phyloP scores from a whole-genome alignment of 2,329 filamentous ascomycete genomes.

The Sporothrix curviconia region DNA sequence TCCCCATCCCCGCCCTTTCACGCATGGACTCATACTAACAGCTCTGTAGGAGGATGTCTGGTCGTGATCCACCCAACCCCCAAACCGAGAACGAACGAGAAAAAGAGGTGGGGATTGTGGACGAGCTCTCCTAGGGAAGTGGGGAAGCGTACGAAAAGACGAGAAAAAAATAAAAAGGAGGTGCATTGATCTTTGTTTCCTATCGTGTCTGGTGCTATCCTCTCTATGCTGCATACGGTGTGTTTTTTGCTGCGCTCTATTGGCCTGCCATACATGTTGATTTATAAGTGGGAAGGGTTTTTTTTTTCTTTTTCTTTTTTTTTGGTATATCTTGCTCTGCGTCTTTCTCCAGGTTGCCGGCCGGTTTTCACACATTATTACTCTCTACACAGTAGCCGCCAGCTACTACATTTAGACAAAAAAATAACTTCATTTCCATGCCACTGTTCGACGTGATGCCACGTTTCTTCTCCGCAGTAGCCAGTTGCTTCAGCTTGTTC shows the following conservation, averaged over 20 bases:
- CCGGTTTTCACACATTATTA: constrained; percentile 2
- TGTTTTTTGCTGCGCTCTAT: too few relatives aligned
- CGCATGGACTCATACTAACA: constrained; percentile 1
- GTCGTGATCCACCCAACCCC: constrained; percentile 43
- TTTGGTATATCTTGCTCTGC: background rate
- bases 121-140: background rate
- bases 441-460: background rate
- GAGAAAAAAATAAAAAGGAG: background rate
- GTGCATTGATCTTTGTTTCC: background rate
- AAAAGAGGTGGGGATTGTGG: background rate
- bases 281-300: too few relatives aligned
- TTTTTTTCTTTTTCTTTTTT: background rate
- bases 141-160: background rate
- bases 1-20: too few relatives aligned
- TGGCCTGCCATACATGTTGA: too few relatives aligned
- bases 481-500: too few relatives aligned
- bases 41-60: constrained; percentile 73
- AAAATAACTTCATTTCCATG: background rate
- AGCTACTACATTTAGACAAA: background rate
- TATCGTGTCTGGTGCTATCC: too few relatives aligned
- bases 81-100: constrained; percentile 10
- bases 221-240: background rate
- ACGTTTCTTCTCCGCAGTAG: too few relatives aligned
- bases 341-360: background rate
- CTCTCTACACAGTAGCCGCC: background rate